Evolutionary conservation across 305 asterid genomes (phyloP), one percentile per base, ranked within the genome.

Genomic region (Ruellia speciosa): DNA sequence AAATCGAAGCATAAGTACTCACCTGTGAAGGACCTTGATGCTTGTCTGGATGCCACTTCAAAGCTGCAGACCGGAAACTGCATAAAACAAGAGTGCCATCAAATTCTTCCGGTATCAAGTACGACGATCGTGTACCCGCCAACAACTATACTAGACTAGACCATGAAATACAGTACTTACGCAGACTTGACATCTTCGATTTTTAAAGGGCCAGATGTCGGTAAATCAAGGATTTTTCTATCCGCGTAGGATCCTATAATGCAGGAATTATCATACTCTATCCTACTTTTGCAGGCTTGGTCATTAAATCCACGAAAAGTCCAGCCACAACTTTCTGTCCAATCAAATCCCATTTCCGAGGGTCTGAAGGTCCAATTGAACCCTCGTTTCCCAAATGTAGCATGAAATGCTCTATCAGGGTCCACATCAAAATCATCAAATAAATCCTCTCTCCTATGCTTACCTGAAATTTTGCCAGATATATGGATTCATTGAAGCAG

Each of bases 11-110:
- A 40, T 34, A 46, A 28, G 24, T 43, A 17, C 14, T 4, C 15
- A 84, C 97, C 88, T 77, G 82, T 64, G 90, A 72, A 63, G 90
- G 70, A 49, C 84, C 83, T 72, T 78, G 94, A 75, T 90, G 90
- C 70, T 80, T 83, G 70, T 90, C 97, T n/a, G 96, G 97, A 74
- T 90, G 97, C 97, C 97, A 90, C 72, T 81, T 90, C 70, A 90
- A 66, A 68, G 96, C 97, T 20, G 95, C 80, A 39, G 43, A 59
- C 51, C 88, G 96, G 71, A 90, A 90, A 50, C 97, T 87, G 87
- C 84, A 79, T n/a, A 18, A n/a, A 47, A 45, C 31, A 67, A 49
- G 33, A 60, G 53, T 57, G 41, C 48, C 40, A 34, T 43, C 35
- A 37, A n/a, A 18, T 43, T 54, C 37, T 56, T 1, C n/a, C n/a